Conservation (phyloP, 164 flowering plant genomes). For the Nelumbo lutea region DNA sequence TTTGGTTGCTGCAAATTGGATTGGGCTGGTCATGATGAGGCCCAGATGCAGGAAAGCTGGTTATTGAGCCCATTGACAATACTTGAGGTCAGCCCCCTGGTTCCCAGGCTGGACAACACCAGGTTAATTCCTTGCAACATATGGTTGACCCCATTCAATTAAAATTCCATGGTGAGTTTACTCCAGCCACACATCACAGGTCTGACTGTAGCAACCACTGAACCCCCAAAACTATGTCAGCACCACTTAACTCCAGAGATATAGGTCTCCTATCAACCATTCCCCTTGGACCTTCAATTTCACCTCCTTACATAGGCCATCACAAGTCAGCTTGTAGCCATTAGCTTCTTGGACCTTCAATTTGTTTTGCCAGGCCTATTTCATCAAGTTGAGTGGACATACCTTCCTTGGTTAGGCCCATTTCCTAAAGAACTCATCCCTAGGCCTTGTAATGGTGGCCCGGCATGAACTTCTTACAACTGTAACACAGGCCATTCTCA, state of each 20-base stretch:
- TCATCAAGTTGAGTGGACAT: too few species aligned
- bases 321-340: neutral
- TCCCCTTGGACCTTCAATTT: neutral
- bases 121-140: too few species aligned
- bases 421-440: too few species aligned
- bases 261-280: neutral
- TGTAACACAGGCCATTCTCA: too few species aligned
- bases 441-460: too few species aligned
- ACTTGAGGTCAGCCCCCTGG: neutral
- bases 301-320: neutral
- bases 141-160: too few species aligned
- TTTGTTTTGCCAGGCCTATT: too few species aligned
- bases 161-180: neutral
- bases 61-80: neutral
- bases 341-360: neutral
- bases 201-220: neutral
- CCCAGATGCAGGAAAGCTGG: neutral
- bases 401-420: too few species aligned
- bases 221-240: neutral
- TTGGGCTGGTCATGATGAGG: neutral
- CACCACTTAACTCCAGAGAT: neutral
- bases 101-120: neutral
- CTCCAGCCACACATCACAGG: neutral
- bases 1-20: neutral
- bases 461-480: too few species aligned